Base-by-base conservation (phyloP, 2,329 filamentous ascomycete species). In the Coniochaeta sp. region DNA sequence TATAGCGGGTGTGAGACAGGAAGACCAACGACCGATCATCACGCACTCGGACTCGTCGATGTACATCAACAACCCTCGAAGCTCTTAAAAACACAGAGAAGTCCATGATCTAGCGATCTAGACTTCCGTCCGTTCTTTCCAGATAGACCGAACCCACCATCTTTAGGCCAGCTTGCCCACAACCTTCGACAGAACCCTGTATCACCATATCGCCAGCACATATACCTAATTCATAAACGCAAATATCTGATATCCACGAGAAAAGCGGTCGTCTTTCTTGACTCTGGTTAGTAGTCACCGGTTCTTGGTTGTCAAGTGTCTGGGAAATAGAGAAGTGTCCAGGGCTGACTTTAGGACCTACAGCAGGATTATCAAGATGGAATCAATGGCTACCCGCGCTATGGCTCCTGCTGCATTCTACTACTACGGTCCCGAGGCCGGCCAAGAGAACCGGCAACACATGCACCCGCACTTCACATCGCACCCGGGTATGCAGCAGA, bases 341-440 rank as follows among this genome's bases (percentile, higher is more conserved):
- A 31, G 26, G 31, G 31, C 17, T 22, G 58, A 31, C 24, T 7
- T 28, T n/a, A n/a, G 57, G 56, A 61, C 68, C 67, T 59, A 68
- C 62, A 60, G 58, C 62, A 54, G 61, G 28, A 67, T 58, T 66
- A 65, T 56, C 72, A 74, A 76, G 78, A 91, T 91, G 89, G 88
- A 90, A 70, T 74, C 83, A 77, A 81, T 83, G 77, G 66, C 70
- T 33, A 71, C 76, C 69, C 85, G 82, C 74, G 74, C 82, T 69
- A 85, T 90, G 81, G 86, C 82, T 63, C 88, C 90, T 76, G 84
- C 87, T 66, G 80, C 89, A 62, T 96, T 92, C 81, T 93, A 90
- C 83, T 95, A 93, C 81, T 96, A 93, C 80, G 88, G 86, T 69
- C 86, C 89, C 66, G 90, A 95, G 67, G 82, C 88, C 65, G 87